Conservation (phyloP, 2,329 filamentous ascomycete species). For the Iodosphaeria phyllophila region DNA sequence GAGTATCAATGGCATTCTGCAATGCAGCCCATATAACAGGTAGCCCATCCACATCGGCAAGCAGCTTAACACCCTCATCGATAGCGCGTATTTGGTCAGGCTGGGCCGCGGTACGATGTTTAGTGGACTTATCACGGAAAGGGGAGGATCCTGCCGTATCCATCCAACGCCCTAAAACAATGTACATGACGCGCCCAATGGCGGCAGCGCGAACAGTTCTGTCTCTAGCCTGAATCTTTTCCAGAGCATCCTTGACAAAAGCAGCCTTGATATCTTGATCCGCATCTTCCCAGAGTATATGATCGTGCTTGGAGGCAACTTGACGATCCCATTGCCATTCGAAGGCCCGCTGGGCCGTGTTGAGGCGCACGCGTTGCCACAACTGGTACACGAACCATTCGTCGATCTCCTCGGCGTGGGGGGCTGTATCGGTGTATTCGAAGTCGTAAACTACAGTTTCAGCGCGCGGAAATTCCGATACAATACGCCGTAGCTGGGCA, state of each 20-base stretch:
- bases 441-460: constrained; percentile 74
- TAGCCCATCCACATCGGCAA: constrained; percentile 31
- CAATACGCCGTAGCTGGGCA: constrained; percentile 52
- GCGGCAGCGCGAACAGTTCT: constrained; percentile 29
- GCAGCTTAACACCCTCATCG: constrained; percentile 29
- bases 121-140: constrained; percentile 21
- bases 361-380: constrained; percentile 65
- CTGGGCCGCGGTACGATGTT: constrained; percentile 28
- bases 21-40: constrained; percentile 31
- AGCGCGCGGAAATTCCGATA: constrained; percentile 51
- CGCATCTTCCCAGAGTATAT: constrained; percentile 47
- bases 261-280: constrained; percentile 31
- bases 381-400: constrained; percentile 95
- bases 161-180: constrained; percentile 52
- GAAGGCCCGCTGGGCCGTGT: constrained; percentile 59
- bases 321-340: constrained; percentile 54
- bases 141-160: constrained; percentile 36
- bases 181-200: constrained; percentile 38
- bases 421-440: constrained; percentile 52
- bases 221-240: constrained; percentile 24
- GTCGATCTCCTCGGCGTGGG: constrained; percentile 75
- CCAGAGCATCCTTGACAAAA: constrained; percentile 38
- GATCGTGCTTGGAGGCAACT: constrained; percentile 16
- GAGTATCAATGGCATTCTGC: constrained; percentile 27
- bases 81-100: constrained; percentile 39